Percentiles rank a stretch among this genome's conserved stretches.
These are phyloP conservation scores for Coemansia sp. DNA, from an alignment of 192 early-diverging fungal species.

Conservation along the genomic window DNA sequence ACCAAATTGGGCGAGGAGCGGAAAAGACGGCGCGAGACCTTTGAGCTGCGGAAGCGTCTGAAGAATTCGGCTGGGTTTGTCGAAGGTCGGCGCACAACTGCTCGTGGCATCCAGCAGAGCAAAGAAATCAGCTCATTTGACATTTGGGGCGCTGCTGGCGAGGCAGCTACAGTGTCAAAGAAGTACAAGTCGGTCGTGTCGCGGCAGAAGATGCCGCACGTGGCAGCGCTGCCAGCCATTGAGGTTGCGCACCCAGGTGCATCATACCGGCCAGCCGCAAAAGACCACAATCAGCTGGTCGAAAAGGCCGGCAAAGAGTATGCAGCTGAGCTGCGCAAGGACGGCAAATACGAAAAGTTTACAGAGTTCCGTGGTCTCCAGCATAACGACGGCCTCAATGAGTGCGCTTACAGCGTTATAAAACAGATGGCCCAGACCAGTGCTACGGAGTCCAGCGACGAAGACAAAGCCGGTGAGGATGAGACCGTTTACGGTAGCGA, in stretches of 20 bases:
- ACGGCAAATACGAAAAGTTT: constrained; percentile 16
- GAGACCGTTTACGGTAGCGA: constrained; percentile 10
- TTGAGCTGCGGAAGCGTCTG: constrained; percentile 16
- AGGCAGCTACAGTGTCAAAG: not conserved
- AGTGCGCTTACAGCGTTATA: constrained; percentile 28
- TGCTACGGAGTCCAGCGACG: constrained; percentile 17
- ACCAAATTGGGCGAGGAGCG: constrained; percentile 29
- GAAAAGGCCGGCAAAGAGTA: constrained; percentile 61
- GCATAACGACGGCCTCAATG: constrained; percentile 18
- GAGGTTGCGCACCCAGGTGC: constrained; percentile 76
- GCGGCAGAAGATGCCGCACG: constrained; percentile 23
- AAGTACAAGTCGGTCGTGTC: constrained; percentile 10
- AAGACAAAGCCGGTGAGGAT: constrained; percentile 15
- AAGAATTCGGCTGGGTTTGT: constrained; percentile 31
- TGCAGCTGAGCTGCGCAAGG: constrained; percentile 35
- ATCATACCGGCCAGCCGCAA: constrained; percentile 84
- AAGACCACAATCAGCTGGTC: constrained; percentile 74
- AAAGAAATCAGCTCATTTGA: constrained; percentile 15
- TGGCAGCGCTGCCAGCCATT: constrained; percentile 60
- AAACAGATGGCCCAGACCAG: constrained; percentile 29
- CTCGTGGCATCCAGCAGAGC: constrained; percentile 14
- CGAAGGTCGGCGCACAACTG: constrained; percentile 9
- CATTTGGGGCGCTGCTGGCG: constrained; percentile 28
- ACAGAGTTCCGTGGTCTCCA: constrained; percentile 10
- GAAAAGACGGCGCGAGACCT: constrained; percentile 24